Conservation (phyloP, 768 basidiomycete species). For the Lanmaoa pseudosensibilis region DNA sequence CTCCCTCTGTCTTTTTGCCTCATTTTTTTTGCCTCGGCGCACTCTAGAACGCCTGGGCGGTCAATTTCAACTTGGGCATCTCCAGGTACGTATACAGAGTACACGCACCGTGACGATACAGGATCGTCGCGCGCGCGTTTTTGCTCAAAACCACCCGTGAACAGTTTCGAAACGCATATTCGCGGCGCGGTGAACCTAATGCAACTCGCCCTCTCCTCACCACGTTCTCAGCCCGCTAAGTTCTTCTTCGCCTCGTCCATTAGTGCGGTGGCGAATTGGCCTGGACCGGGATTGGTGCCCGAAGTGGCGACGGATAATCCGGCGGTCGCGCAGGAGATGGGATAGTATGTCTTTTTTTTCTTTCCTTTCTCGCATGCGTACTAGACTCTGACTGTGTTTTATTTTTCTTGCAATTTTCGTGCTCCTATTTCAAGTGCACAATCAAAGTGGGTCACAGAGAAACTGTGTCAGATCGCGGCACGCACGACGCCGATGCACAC, state of each 20-base stretch:
- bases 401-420: background rate
- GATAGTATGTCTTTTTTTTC: constrained; percentile 27
- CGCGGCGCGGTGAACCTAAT: constrained; percentile 51
- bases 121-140: background rate
- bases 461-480: constrained; percentile 46
- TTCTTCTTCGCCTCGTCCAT: constrained; percentile 57
- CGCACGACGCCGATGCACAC: constrained; percentile 24
- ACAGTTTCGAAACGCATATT: constrained; percentile 46
- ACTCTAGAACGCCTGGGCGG: constrained; percentile 53
- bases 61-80: constrained; percentile 50
- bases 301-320: constrained; percentile 27
- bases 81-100: constrained; percentile 15
- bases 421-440: constrained; percentile 18
- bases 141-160: constrained; percentile 4
- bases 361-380: background rate
- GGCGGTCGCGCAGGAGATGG: constrained; percentile 32
- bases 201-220: constrained; percentile 45
- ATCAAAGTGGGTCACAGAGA: constrained; percentile 56
- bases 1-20: background rate
- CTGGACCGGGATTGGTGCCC: constrained; percentile 17
- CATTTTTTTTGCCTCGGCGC: background rate
- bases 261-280: constrained; percentile 32
- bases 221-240: constrained; percentile 30
- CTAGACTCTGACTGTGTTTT: background rate
- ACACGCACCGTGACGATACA: background rate